These are phyloP conservation scores for Chaetomium strumarium DNA, from an alignment of 2,329 filamentous ascomycete species.

Conservation along the genomic window DNA sequence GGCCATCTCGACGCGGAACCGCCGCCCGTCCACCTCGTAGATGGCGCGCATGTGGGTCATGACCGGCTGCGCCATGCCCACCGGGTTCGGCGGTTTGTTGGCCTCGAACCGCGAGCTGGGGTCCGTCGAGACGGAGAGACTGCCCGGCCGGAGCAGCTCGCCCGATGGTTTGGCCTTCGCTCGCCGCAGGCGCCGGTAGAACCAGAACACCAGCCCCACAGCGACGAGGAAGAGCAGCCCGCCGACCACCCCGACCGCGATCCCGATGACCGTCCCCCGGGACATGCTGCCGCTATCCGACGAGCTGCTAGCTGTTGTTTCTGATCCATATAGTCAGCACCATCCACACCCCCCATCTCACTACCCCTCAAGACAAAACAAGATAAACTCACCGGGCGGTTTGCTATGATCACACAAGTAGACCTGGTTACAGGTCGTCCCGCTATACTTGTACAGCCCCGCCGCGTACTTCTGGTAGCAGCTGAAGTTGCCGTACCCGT, in stretches of 20 bases:
- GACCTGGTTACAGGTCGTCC: conserved; percentile 25
- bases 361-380: neutral
- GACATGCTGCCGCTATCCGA: conserved; percentile 11
- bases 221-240: conserved; percentile 17
- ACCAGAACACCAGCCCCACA: conserved; percentile 17
- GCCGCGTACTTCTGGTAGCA: conserved; percentile 28
- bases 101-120: neutral
- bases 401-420: conserved; percentile 30
- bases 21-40: conserved; percentile 18
- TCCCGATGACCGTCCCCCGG: conserved; percentile 21
- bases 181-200: conserved; percentile 10
- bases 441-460: conserved; percentile 26
- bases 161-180: neutral
- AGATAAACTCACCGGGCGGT: conserved; percentile 21
- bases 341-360: neutral
- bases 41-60: neutral
- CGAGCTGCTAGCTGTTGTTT: neutral
- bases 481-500: conserved; percentile 29
- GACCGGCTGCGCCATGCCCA: neutral
- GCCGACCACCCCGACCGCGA: conserved; percentile 22
- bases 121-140: neutral
- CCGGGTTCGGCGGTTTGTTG: neutral
- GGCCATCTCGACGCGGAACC: conserved; percentile 19
- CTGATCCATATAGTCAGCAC: neutral
- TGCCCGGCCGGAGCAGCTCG: neutral